Evolutionary conservation across 805 yeast species (phyloP).

Genomic region (Ascoidea asiatica): DNA sequence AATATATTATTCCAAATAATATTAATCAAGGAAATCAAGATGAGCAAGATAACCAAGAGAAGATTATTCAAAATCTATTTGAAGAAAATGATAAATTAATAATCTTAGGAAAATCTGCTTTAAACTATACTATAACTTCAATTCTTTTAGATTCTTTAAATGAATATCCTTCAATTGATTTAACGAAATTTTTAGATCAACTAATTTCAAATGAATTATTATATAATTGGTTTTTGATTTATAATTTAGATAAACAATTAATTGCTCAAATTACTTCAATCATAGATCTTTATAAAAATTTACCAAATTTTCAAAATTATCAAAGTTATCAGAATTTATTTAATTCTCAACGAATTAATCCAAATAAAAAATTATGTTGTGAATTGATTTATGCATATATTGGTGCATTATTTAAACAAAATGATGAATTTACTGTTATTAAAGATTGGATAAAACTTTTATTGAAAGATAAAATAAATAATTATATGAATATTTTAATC

Average conservation of each 20-base stretch:
- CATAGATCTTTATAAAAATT: no score
- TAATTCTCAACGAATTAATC: background rate
- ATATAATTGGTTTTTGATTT: background rate
- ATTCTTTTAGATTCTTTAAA: background rate
- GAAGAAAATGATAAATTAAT: no score
- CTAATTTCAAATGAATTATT: background rate
- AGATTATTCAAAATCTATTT: no score
- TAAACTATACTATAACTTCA: background rate
- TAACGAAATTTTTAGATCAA: background rate
- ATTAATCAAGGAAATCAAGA: background rate
- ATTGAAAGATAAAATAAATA: background rate
- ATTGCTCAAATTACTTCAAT: no score
- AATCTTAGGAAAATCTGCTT: background rate
- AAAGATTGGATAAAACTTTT: no score
- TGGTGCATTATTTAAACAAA: background rate
- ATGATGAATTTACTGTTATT: background rate
- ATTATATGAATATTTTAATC: no score
- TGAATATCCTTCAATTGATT: background rate
- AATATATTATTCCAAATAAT: no score
- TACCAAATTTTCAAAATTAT: no score
- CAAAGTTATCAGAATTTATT: no score
- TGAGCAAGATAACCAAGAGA: no score
- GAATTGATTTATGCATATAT: background rate
- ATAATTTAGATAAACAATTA: background rate
- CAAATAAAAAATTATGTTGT: background rate